Evolutionary conservation across 2,329 filamentous ascomycete genomes (phyloP).

Genomic region (Pestalotiopsis sp.): DNA sequence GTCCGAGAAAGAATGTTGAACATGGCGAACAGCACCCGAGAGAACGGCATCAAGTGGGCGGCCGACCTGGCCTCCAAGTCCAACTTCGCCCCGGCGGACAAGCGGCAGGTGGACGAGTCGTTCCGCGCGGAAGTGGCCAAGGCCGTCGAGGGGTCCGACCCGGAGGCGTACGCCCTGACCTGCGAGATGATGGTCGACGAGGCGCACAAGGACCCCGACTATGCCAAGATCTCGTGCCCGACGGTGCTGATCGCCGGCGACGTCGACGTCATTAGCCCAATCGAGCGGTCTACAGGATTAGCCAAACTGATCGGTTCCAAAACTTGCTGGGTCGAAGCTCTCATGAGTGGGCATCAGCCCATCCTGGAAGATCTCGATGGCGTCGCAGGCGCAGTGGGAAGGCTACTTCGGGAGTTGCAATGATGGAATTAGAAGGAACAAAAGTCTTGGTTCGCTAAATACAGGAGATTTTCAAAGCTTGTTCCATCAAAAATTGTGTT

Average conservation of each 20-base stretch:
- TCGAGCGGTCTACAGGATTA: conserved; percentile 28
- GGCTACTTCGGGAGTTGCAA: conserved; percentile 7
- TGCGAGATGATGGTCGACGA: conserved; percentile 31
- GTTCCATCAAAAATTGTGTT: conserved; percentile 14
- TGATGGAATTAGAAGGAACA: conserved; percentile 13
- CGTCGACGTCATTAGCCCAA: conserved; percentile 32
- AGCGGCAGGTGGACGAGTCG: conserved; percentile 16
- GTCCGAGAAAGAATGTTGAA: conserved; percentile 33
- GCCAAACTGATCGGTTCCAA: conserved; percentile 24
- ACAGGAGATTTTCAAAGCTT: conserved; percentile 26
- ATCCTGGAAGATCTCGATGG: conserved; percentile 13
- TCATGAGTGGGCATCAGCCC: conserved; percentile 25
- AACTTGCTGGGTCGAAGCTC: conserved; percentile 18
- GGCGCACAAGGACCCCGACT: conserved; percentile 33
- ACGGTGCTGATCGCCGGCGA: conserved; percentile 32
- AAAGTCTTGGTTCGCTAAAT: conserved; percentile 25
- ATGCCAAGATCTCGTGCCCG: conserved; percentile 30
- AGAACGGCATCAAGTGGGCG: conserved; percentile 29
- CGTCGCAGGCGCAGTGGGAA: conserved; percentile 7
- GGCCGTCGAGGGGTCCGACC: conserved; percentile 31
- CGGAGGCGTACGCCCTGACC: conserved; percentile 34
- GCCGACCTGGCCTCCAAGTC: conserved; percentile 28
- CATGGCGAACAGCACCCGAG: conserved; percentile 27
- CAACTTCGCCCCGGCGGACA: conserved; percentile 30
- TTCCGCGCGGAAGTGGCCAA: conserved; percentile 25